Percentiles rank a stretch among this genome's conserved stretches.
Conservation (phyloP, 768 basidiomycete species). For the Calocera viscosa region DNA sequence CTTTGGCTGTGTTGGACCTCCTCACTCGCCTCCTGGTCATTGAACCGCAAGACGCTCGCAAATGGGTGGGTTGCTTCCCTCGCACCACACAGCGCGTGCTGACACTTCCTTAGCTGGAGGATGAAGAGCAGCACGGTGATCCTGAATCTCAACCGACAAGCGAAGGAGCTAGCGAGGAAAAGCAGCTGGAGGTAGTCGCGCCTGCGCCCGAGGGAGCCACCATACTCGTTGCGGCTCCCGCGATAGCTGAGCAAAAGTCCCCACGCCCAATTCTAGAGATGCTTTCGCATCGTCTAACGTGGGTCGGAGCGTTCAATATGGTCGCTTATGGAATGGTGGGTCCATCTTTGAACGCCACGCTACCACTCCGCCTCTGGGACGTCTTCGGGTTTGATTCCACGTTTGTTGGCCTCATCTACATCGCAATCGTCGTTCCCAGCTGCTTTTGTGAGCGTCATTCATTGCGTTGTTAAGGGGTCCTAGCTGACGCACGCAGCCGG, state of each 20-base stretch:
- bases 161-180: conserved; percentile 10
- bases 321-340: conserved; percentile 43
- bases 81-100: background rate
- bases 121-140: conserved; percentile 28
- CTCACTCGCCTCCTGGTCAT: conserved; percentile 44
- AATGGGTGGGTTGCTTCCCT: conserved; percentile 24
- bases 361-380: conserved; percentile 43
- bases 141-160: conserved; percentile 6
- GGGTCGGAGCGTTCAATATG: conserved; percentile 34
- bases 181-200: background rate
- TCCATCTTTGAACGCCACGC: conserved; percentile 26
- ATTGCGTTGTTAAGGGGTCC: background rate
- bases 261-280: conserved; percentile 28
- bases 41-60: conserved; percentile 40
- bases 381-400: conserved; percentile 38
- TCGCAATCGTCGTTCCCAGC: conserved; percentile 52
- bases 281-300: conserved; percentile 38
- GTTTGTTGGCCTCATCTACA: conserved; percentile 53
- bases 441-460: conserved; percentile 41
- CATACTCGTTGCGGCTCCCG: background rate
- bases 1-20: conserved; percentile 39
- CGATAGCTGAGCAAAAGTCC: conserved; percentile 16
- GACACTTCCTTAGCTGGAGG: conserved; percentile 21
- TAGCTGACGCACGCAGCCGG: conserved; percentile 13
- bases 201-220: background rate